phyloP scores from a whole-genome alignment of 2,329 filamentous ascomycete genomes.

The Clonostachys byssicola region DNA sequence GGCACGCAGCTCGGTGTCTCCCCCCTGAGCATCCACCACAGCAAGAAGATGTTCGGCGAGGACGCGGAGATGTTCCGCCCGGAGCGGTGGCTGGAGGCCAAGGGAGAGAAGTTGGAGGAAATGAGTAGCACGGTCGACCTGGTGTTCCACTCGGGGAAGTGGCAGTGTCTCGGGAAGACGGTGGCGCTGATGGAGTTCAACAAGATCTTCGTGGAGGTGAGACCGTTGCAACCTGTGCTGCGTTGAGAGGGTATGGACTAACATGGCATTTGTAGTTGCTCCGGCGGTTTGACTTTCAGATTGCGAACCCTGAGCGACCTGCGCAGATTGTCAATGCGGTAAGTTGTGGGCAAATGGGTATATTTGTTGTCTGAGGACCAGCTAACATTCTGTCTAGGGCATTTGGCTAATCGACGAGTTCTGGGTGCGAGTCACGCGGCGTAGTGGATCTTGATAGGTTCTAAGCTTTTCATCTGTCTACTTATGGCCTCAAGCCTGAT shows the following conservation, averaged over 20 bases:
- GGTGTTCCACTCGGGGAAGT: constrained; percentile 38
- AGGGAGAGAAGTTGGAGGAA: constrained; percentile 17
- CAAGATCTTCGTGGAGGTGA: constrained; percentile 36
- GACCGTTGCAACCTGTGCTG: constrained; percentile 1
- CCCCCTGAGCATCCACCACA: constrained; percentile 31
- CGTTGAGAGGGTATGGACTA: neutral
- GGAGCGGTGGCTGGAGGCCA: constrained; percentile 41
- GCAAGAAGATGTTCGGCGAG: constrained; percentile 26
- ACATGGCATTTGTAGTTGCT: constrained; percentile 4
- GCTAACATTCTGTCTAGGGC: constrained; percentile 1
- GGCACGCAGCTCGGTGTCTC: constrained; percentile 40
- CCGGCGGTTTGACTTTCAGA: constrained; percentile 10
- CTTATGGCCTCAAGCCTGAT: no score
- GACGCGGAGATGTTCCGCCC: constrained; percentile 39
- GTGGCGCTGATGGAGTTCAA: constrained; percentile 37
- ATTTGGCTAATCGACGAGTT: constrained; percentile 11
- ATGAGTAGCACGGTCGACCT: constrained; percentile 34
- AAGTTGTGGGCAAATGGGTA: neutral
- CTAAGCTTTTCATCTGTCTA: no score
- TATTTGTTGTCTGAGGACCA: neutral
- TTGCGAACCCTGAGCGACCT: constrained; percentile 7
- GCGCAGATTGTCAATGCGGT: constrained; percentile 8
- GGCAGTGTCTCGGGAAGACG: constrained; percentile 35
- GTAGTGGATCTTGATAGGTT: neutral
- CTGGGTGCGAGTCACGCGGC: constrained; percentile 8